Conservation (phyloP, 75 land plant genomes). For the Cupressus sempervirens region DNA sequence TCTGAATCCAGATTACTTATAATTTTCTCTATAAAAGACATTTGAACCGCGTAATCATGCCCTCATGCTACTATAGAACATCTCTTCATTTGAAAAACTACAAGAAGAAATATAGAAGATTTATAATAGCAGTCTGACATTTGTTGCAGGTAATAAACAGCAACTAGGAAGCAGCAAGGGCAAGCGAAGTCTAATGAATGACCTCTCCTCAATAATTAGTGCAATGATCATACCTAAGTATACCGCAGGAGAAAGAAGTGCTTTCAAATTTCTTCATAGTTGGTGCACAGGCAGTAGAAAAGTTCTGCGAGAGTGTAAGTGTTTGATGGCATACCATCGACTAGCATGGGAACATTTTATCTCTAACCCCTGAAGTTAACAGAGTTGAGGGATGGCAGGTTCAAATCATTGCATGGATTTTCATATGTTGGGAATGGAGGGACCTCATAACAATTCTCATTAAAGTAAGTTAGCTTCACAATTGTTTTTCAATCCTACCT, state of each 20-base stretch:
- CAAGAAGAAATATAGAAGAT: too few relatives aligned
- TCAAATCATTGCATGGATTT: background rate
- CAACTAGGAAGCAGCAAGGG: background rate
- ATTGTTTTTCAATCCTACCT: too few relatives aligned
- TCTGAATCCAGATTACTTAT: too few relatives aligned
- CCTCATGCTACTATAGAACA: too few relatives aligned
- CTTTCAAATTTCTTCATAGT: background rate
- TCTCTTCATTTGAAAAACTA: too few relatives aligned
- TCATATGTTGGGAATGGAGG: background rate
- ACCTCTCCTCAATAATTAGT: background rate
- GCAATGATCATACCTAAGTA: background rate
- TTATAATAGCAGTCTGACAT: too few relatives aligned
- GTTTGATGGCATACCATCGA: background rate
- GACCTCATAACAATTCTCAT: background rate
- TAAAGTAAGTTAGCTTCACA: background rate
- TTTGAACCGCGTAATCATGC: too few relatives aligned
- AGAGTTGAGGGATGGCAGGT: background rate
- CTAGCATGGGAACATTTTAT: background rate
- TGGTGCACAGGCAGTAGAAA: background rate
- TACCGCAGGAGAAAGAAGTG: background rate
- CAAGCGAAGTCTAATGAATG: background rate
- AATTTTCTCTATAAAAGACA: too few relatives aligned
- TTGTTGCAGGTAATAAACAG: background rate
- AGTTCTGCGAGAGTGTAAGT: background rate
- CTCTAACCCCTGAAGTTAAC: background rate